These are phyloP conservation scores for Phytopythium delawarense DNA, from an alignment of 352 stramenopile species.

Conservation along the genomic window DNA sequence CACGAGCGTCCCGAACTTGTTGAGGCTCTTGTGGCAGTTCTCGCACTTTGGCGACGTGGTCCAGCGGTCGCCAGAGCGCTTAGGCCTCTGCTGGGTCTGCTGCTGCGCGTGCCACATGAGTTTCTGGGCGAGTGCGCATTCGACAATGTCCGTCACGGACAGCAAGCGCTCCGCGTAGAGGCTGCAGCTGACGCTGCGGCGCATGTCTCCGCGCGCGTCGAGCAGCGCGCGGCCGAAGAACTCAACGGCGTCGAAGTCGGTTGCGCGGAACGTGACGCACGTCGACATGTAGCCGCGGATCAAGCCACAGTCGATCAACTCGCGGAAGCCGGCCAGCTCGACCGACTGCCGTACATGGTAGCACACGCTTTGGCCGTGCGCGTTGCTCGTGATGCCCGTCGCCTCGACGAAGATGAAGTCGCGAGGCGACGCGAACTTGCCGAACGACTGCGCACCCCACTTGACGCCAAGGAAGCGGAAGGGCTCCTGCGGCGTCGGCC, in stretches of 20 bases:
- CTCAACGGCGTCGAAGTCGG: slow-evolving; percentile 21
- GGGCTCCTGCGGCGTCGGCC: slow-evolving; percentile 29
- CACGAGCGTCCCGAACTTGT: slow-evolving; percentile 29
- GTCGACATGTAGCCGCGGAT: slow-evolving; percentile 28
- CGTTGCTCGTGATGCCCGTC: slow-evolving; percentile 29
- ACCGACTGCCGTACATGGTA: slow-evolving; percentile 37
- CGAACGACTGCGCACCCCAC: slow-evolving; percentile 33
- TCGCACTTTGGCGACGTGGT: slow-evolving; percentile 22
- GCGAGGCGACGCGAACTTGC: slow-evolving; percentile 29
- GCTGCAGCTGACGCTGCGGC: slow-evolving; percentile 21
- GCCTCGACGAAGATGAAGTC: slow-evolving; percentile 53
- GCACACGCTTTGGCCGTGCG: slow-evolving; percentile 19
- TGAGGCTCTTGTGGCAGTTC: slow-evolving; percentile 32
- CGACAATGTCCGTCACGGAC: slow-evolving; percentile 27
- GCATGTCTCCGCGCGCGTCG: slow-evolving; percentile 31
- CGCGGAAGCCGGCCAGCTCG: slow-evolving; percentile 19
- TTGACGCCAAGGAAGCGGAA: slow-evolving; percentile 46
- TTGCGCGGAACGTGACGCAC: slow-evolving; percentile 33
- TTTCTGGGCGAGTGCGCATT: slow-evolving; percentile 36
- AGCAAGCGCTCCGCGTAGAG: slow-evolving; percentile 32
- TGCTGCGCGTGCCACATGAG: slow-evolving; percentile 40
- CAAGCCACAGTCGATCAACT: slow-evolving; percentile 12
- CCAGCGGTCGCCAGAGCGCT: slow-evolving; percentile 12
- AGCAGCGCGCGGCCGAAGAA: slow-evolving; percentile 40
- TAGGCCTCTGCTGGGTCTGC: slow-evolving; percentile 11